Evolutionary conservation across 257 asterid species (phyloP).

Genomic region (Capsicum baccatum): DNA sequence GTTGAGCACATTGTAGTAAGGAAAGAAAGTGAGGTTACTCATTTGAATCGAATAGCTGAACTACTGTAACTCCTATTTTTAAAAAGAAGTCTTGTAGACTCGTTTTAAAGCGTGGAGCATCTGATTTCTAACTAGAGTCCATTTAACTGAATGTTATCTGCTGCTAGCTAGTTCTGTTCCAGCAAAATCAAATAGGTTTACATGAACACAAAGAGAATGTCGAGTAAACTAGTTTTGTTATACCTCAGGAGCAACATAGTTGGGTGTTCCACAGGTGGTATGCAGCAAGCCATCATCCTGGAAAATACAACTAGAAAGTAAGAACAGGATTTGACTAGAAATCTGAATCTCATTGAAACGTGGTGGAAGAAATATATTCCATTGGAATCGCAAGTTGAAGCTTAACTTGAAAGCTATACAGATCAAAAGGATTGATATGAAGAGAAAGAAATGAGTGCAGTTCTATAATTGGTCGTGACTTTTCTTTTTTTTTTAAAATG

Average conservation of each 20-base stretch:
- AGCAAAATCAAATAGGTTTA: neutral
- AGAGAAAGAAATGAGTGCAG: neutral
- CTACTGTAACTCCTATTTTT: neutral
- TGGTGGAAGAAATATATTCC: neutral
- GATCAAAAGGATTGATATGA: neutral
- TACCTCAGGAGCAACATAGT: constrained; percentile 99
- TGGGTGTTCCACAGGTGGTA: constrained; percentile 97
- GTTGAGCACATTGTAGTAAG: neutral
- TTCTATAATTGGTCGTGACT: neutral
- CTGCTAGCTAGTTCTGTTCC: neutral
- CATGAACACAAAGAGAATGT: neutral
- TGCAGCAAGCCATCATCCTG: constrained; percentile 97
- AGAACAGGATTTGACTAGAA: constrained; percentile 5
- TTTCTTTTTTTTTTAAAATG: neutral
- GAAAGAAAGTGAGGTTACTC: neutral
- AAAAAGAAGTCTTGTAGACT: neutral
- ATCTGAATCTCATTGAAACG: neutral
- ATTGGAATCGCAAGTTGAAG: neutral
- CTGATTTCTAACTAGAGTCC: neutral
- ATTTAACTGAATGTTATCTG: neutral
- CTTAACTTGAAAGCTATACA: constrained; percentile 6
- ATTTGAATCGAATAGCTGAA: neutral
- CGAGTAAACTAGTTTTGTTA: neutral
- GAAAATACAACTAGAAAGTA: constrained; percentile 36
- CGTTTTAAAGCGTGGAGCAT: neutral